phyloP scores from a whole-genome alignment of 768 basidiomycete species.

The Clitopilus hobsonii region DNA sequence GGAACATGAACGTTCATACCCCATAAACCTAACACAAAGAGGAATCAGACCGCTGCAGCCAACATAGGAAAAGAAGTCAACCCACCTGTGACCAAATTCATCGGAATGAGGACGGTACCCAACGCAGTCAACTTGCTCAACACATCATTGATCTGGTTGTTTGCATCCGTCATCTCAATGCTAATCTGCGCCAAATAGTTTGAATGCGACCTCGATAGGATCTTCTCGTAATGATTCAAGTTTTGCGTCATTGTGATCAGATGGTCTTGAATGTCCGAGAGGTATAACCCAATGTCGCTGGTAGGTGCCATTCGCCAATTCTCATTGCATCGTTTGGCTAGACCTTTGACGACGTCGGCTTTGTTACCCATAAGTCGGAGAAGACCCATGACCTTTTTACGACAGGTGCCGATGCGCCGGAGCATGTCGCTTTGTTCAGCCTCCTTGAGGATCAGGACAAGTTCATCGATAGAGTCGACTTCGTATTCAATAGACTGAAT shows the following conservation, averaged over 20 bases:
- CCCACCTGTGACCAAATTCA: slow-evolving; percentile 92
- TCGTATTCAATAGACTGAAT: slow-evolving; percentile 99
- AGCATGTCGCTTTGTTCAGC: slow-evolving; percentile 98
- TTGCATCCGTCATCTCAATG: slow-evolving; percentile 99
- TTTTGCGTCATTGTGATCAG: slow-evolving; percentile 99
- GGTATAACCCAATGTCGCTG: slow-evolving; percentile 93
- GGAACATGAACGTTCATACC: slow-evolving; percentile 99
- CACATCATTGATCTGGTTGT: slow-evolving; percentile 99
- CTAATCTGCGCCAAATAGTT: slow-evolving; percentile 99
- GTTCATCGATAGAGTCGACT: slow-evolving; percentile 97
- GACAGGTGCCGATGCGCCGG: slow-evolving; percentile 91
- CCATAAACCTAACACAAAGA: slow-evolving; percentile 63
- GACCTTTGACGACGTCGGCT: slow-evolving; percentile 97
- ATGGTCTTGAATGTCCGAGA: slow-evolving; percentile 98
- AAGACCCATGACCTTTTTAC: slow-evolving; percentile 99
- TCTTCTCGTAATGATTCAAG: slow-evolving; percentile 99
- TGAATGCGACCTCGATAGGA: slow-evolving; percentile 95
- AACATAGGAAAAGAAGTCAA: not conserved
- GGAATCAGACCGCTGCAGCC: not conserved
- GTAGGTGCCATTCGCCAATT: slow-evolving; percentile 99
- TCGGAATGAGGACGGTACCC: slow-evolving; percentile 95
- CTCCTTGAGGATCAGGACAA: slow-evolving; percentile 94
- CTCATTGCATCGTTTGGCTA: slow-evolving; percentile 97
- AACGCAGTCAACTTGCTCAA: slow-evolving; percentile 95
- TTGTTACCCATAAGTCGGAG: slow-evolving; percentile 98